Evolutionary conservation across 2,329 filamentous ascomycete species (phyloP).

Genomic region (Aspergillus japonicus): DNA sequence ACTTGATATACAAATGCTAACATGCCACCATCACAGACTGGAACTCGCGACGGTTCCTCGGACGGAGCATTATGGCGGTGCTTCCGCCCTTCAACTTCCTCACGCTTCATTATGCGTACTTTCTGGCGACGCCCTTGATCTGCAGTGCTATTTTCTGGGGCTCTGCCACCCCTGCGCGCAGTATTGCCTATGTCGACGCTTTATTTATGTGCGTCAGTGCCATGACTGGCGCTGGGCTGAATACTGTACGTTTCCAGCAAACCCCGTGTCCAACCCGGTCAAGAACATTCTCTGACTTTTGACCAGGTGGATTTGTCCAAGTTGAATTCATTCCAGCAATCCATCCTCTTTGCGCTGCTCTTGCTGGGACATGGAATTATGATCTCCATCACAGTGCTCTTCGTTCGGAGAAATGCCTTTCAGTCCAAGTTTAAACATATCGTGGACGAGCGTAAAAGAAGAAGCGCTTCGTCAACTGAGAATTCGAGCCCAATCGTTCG

Average conservation of each 20-base stretch:
- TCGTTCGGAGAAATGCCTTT: slow-evolving; percentile 61
- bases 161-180: slow-evolving; percentile 51
- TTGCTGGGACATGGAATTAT: slow-evolving; percentile 66
- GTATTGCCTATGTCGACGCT: slow-evolving; percentile 62
- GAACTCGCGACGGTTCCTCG: slow-evolving; percentile 21
- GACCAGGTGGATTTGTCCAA: slow-evolving; percentile 51
- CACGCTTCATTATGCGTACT: slow-evolving; percentile 67
- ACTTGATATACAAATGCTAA: not conserved
- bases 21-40: slow-evolving; percentile 17
- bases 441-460: slow-evolving; percentile 36
- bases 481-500: not conserved
- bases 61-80: slow-evolving; percentile 25
- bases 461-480: slow-evolving; percentile 3
- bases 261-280: slow-evolving; percentile 25
- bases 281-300: slow-evolving; percentile 4
- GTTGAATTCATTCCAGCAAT: slow-evolving; percentile 67
- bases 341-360: slow-evolving; percentile 64
- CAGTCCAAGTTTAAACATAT: slow-evolving; percentile 59
- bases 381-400: slow-evolving; percentile 64
- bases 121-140: slow-evolving; percentile 56
- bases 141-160: slow-evolving; percentile 60
- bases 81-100: slow-evolving; percentile 57
- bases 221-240: slow-evolving; percentile 67
- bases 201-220: slow-evolving; percentile 66
- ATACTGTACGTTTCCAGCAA: slow-evolving; percentile 49